Evolutionary conservation across 768 basidiomycete species (phyloP), one percentile per base, ranked within the genome.

Genomic region (Lentinula guzmanii): DNA sequence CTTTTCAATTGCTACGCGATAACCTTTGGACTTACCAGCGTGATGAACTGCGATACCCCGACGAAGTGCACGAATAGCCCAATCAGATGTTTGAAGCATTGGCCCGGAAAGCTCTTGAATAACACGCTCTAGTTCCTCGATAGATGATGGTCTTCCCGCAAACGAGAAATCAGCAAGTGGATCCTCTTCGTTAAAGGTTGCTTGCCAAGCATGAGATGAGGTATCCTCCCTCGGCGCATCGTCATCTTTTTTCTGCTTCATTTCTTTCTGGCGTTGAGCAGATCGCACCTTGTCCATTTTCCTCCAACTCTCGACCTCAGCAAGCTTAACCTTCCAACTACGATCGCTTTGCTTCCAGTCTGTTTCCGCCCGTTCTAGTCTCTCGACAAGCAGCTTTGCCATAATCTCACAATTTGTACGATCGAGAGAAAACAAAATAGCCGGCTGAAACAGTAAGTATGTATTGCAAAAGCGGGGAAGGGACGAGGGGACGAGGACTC

Each of bases 31-130:
- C 86, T 90, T 86, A 21, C 88, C 88, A 8, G 83, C 66, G 69
- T 90, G 89, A 65, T 90, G 88, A 10, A 90, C 80, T 0, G 81
- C 88, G 33, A 90, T 80, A 34, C 88, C 88, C 35, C 89, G 75
- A 53, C 70, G 69, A 52, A 90, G 70, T 5, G 82, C 83, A 10
- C 59, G 62, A 28, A 84, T 56, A 4, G 78, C 76, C 81, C 83
- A 84, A n/a, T 52, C 28, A 1, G 75, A 77, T 1, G 72, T 68
- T 2, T 65, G 64, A 7, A 67, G 70, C 57, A 72, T 77, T 52
- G 70, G 71, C 67, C 71, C 66, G 15, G 63, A 63, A 52, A 88
- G 70, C 1, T 72, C 62, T 8, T 52, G 21, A 21, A 86, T 73
- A 43, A 86, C 82, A 16, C 77, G 74, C 1, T 81, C 72, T 16